Conservation (phyloP, 257 asterid genomes). For the Solanum ahanhuiri region DNA sequence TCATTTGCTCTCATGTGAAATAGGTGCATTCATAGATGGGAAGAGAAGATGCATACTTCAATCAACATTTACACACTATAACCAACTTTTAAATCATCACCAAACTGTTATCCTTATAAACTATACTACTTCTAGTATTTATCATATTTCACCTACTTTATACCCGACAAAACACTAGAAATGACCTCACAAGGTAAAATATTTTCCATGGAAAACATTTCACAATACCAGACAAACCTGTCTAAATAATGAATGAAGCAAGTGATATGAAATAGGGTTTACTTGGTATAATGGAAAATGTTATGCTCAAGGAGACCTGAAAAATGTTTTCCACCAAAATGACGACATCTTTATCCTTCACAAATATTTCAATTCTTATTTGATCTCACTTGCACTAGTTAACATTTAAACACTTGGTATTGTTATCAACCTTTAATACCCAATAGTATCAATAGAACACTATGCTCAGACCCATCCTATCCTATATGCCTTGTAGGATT, state of each 20-base stretch:
- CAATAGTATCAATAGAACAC: not conserved
- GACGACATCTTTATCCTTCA: not conserved
- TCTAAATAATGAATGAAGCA: not conserved
- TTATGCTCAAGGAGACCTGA: not conserved
- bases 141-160: not conserved
- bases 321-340: not conserved
- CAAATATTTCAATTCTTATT: not conserved
- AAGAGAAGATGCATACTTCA: not conserved
- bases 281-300: not conserved
- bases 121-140: not conserved
- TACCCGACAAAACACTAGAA: not conserved
- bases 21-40: not conserved
- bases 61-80: not conserved
- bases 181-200: not conserved
- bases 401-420: not conserved
- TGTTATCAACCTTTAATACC: not conserved
- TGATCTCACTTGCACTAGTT: not conserved
- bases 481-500: not conserved
- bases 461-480: not conserved
- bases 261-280: not conserved
- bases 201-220: not conserved
- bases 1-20: not conserved
- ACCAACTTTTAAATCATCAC: not conserved
- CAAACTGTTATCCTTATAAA: not conserved
- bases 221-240: not conserved